Conservation (phyloP, 2,329 filamentous ascomycete genomes). For the Daldinia sp. region DNA sequence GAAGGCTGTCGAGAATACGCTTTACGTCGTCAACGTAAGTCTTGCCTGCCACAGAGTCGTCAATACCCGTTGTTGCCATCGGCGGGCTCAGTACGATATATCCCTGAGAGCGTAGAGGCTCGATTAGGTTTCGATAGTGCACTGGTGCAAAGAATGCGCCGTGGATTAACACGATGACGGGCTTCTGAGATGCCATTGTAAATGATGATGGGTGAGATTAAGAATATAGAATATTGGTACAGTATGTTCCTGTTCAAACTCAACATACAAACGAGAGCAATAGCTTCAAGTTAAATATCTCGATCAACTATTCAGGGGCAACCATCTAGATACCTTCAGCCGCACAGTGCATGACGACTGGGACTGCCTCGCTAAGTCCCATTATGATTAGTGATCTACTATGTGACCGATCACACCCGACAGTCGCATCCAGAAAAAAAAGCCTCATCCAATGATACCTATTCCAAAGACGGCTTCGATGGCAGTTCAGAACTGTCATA, state of each 20-base stretch:
- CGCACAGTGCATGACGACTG: background rate
- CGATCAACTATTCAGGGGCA: background rate
- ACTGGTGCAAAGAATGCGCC: constrained; percentile 37
- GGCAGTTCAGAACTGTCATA: background rate
- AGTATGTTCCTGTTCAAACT: background rate
- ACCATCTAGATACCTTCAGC: background rate
- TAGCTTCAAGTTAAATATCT: background rate
- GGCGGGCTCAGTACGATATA: constrained; percentile 31
- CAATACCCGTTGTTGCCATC: constrained; percentile 32
- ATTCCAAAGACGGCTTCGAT: constrained; percentile 1
- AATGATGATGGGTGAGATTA: background rate
- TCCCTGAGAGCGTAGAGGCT: constrained; percentile 32
- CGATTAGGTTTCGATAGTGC: constrained; percentile 37
- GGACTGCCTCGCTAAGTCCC: background rate
- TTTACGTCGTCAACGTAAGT: constrained; percentile 40
- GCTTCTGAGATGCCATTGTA: constrained; percentile 29
- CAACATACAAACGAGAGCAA: background rate
- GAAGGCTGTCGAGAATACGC: constrained; percentile 31
- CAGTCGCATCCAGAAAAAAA: constrained; percentile 12
- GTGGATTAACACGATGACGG: constrained; percentile 39
- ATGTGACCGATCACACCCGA: constrained; percentile 1
- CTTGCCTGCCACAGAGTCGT: constrained; percentile 38
- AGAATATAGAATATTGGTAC: background rate
- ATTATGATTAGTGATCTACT: constrained; percentile 3
- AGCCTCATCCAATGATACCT: constrained; percentile 13